Evolutionary conservation across 1,284 basidiomycete species (phyloP).

Genomic region (Salmacisia buchloeana): DNA sequence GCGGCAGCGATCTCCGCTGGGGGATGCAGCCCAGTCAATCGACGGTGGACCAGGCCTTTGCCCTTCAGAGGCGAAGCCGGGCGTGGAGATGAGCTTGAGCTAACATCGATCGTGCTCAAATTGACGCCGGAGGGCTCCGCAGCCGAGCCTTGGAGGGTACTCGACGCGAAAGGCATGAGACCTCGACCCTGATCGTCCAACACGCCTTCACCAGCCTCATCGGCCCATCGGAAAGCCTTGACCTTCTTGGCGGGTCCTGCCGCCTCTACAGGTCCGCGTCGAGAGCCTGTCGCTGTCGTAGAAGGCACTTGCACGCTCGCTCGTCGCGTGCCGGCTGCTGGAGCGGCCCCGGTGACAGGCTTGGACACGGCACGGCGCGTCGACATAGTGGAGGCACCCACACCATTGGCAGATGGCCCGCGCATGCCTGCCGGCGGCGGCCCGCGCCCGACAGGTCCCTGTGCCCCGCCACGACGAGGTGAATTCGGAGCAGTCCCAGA

Average conservation of each 20-base stretch:
- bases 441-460: slow-evolving; percentile 60
- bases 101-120: not conserved
- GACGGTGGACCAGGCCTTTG: no score
- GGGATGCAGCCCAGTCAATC: not conserved
- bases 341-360: no score
- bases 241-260: slow-evolving; percentile 14
- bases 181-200: slow-evolving; percentile 63
- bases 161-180: not conserved
- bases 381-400: no score
- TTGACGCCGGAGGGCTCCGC: no score
- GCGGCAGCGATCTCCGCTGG: not conserved
- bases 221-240: slow-evolving; percentile 82
- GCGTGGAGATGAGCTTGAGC: not conserved
- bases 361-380: no score
- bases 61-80: not conserved
- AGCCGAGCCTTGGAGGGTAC: not conserved
- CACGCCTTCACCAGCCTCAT: slow-evolving; percentile 76
- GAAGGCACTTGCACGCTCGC: no score
- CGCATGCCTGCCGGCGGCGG: no score
- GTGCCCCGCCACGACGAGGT: not conserved
- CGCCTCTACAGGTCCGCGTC: slow-evolving; percentile 14
- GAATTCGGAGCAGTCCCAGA: not conserved
- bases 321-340: no score
- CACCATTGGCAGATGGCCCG: no score
- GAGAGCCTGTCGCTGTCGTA: no score